Conservation (phyloP, 139 green algal genomes). For the Coelastrella sp. region DNA sequence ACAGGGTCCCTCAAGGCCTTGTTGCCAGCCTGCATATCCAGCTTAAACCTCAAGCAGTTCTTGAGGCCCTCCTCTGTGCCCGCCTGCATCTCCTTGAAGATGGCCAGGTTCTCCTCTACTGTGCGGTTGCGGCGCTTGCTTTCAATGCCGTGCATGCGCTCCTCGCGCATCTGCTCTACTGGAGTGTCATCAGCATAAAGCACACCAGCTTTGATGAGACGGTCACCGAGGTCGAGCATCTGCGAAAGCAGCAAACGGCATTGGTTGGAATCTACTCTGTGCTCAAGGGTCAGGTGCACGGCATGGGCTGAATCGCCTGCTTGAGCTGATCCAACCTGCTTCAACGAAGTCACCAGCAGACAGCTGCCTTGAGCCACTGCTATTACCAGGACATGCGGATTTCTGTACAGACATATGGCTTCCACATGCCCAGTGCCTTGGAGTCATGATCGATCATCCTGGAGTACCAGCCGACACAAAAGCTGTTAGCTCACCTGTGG, state of each 20-base stretch:
- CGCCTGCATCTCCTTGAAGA: constrained; percentile 95
- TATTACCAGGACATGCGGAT: no score
- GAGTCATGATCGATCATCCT: no score
- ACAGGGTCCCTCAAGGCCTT: constrained; percentile 96
- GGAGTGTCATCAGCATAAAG: constrained; percentile 98
- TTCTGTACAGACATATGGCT: no score
- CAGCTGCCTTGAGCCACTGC: no score
- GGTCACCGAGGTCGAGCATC: constrained; percentile 25
- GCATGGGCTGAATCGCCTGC: no score
- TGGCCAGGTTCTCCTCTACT: constrained; percentile 88
- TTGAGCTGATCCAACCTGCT: no score
- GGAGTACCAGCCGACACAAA: no score
- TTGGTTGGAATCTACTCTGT: no score
- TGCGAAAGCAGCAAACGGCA: not conserved
- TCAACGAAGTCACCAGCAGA: no score
- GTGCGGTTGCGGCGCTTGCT: constrained; percentile 72
- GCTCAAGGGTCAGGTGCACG: no score
- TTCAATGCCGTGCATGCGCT: constrained; percentile 91
- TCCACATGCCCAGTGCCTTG: no score
- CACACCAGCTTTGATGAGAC: constrained; percentile 91
- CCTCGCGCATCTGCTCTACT: constrained; percentile 91
- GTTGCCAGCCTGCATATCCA: constrained; percentile 94
- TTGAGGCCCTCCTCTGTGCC: constrained; percentile 78
- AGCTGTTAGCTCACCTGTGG: constrained; percentile 59
- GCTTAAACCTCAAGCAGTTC: constrained; percentile 94